Evolutionary conservation across 805 yeast genomes (phyloP), one percentile per base, ranked within the genome.

Genomic region (Saccharomycopsis fibuligera): DNA sequence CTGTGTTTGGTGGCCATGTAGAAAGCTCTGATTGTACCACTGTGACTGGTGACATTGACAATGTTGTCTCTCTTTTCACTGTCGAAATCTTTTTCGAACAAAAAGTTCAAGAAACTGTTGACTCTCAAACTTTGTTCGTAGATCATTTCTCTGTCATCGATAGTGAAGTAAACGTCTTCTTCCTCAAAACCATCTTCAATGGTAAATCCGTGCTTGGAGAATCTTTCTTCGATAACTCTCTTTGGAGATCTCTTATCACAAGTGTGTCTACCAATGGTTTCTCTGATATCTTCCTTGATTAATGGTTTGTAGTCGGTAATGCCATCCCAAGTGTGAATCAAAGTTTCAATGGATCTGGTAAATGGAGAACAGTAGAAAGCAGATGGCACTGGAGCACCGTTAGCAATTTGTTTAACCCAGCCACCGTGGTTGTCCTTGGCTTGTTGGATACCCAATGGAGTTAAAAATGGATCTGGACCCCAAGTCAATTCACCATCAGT

Each of bases 381-480:
- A 21, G 70, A 61, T 0, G 87, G 87, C n/a, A 76, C 54, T 4
- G 82, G 78, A 2, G 77, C 76, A 2, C 79, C 74, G n/a, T 63
- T 59, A 4, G 40, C 38, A 21, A 72, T 41, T 54, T 73, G 73
- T 17, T 57, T 49, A 36, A 59, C 57, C 74, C 78, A 72, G 19
- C 65, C 73, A 17, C 48, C 47, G 35, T 66, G 60, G 57, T 75
- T 80, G 50, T 70, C 74, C 45, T 63, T 62, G 16, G 84, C 87
- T 62, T 82, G 87, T 8, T 64, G 58, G 14, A 69, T 67, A 1
- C 87, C 88, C 35, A 69, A 51, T 1, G 66, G 70, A 1, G 87
- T 81, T 50, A 82, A 66, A 54, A 62, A 67, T 6, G 88, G 79
- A 61, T 82, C 83, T 0, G 83, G 83, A 0, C 72, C 83, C 75